Evolutionary conservation across 805 yeast genomes (phyloP).

Genomic region (Sugiyamaella marilandica): DNA sequence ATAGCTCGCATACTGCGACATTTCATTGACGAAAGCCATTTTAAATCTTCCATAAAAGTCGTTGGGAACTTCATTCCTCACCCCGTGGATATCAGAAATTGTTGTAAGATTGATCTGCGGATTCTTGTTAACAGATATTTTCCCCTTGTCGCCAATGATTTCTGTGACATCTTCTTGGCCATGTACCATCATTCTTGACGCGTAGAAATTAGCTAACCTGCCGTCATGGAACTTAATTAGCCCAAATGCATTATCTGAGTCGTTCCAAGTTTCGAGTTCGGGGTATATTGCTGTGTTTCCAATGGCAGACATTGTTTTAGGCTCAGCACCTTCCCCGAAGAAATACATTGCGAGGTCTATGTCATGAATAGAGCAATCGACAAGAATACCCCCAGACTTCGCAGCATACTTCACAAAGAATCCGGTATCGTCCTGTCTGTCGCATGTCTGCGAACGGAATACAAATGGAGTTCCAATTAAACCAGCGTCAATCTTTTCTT

Average conservation of each 20-base stretch:
- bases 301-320: slow-evolving; percentile 19
- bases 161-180: slow-evolving; percentile 23
- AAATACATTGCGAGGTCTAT: slow-evolving; percentile 21
- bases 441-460: slow-evolving; percentile 22
- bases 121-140: neutral
- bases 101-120: slow-evolving; percentile 14
- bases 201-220: slow-evolving; percentile 18
- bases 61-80: slow-evolving; percentile 19
- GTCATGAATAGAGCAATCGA: slow-evolving; percentile 25
- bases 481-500: slow-evolving; percentile 16
- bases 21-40: slow-evolving; percentile 19
- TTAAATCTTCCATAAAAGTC: slow-evolving; percentile 21
- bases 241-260: slow-evolving; percentile 24
- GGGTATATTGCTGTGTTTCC: slow-evolving; percentile 23
- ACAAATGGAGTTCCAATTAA: slow-evolving; percentile 19
- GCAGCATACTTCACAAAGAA: slow-evolving; percentile 21
- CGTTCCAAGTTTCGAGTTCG: slow-evolving; percentile 19
- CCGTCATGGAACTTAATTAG: slow-evolving; percentile 20
- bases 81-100: slow-evolving; percentile 19
- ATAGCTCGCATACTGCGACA: slow-evolving; percentile 14
- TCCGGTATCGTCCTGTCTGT: slow-evolving; percentile 11
- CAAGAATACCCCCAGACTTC: slow-evolving; percentile 26
- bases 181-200: slow-evolving; percentile 22
- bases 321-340: slow-evolving; percentile 20
- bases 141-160: neutral